A percentile compares a stretch with the other conserved stretches of the same genome.
Evolutionary conservation across 805 yeast genomes (phyloP).

Genomic region (Wickerhamomyces bovis): DNA sequence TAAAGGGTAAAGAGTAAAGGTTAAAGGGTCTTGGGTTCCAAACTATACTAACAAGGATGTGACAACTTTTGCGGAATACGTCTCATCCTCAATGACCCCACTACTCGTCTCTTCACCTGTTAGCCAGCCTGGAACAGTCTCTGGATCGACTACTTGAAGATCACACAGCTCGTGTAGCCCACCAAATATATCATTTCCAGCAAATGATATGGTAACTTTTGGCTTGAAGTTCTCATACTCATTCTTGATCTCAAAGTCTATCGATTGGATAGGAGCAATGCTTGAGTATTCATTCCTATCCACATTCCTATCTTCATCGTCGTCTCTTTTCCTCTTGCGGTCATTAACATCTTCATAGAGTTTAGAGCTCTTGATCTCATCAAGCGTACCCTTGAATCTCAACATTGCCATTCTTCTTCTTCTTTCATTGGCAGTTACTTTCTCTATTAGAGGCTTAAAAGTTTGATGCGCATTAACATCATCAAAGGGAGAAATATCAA

Average conservation of each 20-base stretch:
- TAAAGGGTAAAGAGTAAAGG: no score
- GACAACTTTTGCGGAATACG: background rate
- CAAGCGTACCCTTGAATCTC: constrained; percentile 53
- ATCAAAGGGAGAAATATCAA: constrained; percentile 61
- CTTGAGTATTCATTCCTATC: constrained; percentile 40
- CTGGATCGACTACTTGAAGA: constrained; percentile 42
- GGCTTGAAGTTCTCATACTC: constrained; percentile 19
- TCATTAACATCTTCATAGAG: constrained; percentile 32
- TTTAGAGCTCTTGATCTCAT: constrained; percentile 30
- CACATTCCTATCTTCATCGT: constrained; percentile 6
- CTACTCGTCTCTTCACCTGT: constrained; percentile 67
- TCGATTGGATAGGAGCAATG: constrained; percentile 51
- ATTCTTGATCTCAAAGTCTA: constrained; percentile 38
- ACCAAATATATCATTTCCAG: constrained; percentile 70
- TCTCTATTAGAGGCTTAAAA: constrained; percentile 17
- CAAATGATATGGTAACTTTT: constrained; percentile 28
- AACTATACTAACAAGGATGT: background rate
- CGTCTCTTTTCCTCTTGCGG: constrained; percentile 18
- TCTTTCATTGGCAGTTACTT: constrained; percentile 12
- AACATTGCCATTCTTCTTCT: constrained; percentile 43
- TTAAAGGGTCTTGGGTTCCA: no score
- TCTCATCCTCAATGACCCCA: constrained; percentile 38
- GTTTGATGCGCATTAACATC: constrained; percentile 36
- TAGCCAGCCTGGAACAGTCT: constrained; percentile 66
- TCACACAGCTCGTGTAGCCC: constrained; percentile 68